Conservation (phyloP, 75 land plant species). For the Isoetes taiwanensis region DNA sequence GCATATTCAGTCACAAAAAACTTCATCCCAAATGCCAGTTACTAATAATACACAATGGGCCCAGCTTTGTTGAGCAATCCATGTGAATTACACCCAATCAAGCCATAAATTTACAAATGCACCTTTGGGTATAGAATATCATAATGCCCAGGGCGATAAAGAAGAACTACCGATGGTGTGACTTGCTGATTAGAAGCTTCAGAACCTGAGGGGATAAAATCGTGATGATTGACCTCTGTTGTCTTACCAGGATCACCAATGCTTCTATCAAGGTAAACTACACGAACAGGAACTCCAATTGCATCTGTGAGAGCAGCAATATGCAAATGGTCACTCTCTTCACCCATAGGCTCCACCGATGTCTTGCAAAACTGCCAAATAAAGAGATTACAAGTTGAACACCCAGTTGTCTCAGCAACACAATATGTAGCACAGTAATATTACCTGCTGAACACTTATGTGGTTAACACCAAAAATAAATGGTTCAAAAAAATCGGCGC, state of each 20-base stretch:
- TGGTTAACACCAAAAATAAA: constrained; percentile 63
- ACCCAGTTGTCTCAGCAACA: background rate
- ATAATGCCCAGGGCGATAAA: constrained; percentile 93
- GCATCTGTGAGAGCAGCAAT: constrained; percentile 85
- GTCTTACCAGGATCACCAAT: constrained; percentile 31
- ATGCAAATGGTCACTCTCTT: constrained; percentile 94
- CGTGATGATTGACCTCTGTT: constrained; percentile 65
- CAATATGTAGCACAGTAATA: background rate
- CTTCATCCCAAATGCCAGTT: no score
- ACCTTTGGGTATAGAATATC: constrained; percentile 80
- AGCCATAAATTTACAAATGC: background rate
- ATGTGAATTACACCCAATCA: no score
- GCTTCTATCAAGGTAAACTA: constrained; percentile 84
- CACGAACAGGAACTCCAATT: constrained; percentile 85
- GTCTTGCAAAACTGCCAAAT: constrained; percentile 69
- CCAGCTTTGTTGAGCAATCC: no score
- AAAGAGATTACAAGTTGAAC: background rate
- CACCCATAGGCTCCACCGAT: constrained; percentile 96
- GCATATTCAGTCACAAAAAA: no score
- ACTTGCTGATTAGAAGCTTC: background rate
- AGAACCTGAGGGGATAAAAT: constrained; percentile 47
- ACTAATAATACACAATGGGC: no score
- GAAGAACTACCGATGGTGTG: constrained; percentile 48
- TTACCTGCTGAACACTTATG: constrained; percentile 69
- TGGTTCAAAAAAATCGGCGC: constrained; percentile 91